These are phyloP conservation scores for Nigrospora osmanthi DNA, from an alignment of 2,329 filamentous ascomycete species.

Conservation along the genomic window DNA sequence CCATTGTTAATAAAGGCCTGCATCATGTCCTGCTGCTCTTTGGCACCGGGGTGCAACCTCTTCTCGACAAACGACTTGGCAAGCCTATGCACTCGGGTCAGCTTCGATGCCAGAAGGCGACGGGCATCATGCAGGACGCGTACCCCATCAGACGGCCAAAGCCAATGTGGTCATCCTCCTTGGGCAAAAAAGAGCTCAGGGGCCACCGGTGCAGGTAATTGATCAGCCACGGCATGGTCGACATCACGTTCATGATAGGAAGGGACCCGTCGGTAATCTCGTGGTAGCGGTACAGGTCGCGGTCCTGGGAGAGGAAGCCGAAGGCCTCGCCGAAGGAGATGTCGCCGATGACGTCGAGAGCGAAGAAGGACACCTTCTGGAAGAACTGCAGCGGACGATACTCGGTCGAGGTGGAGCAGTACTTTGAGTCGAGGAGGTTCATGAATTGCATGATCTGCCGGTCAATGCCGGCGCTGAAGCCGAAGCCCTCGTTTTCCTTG, in stretches of 20 bases:
- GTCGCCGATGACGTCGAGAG: conserved; percentile 45
- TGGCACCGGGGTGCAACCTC: conserved; percentile 14
- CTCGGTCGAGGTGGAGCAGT: conserved; percentile 27
- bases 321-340: conserved; percentile 44
- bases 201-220: conserved; percentile 27
- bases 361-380: conserved; percentile 41
- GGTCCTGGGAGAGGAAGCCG: conserved; percentile 39
- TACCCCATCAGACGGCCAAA: conserved; percentile 31
- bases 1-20: conserved; percentile 29
- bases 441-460: conserved; percentile 30
- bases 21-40: conserved; percentile 27
- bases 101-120: not conserved
- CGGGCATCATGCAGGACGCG: conserved; percentile 10
- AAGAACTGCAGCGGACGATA: conserved; percentile 37
- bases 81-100: conserved; percentile 7
- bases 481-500: conserved; percentile 36
- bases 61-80: conserved; percentile 16
- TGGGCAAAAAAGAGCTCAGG: conserved; percentile 23
- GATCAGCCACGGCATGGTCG: conserved; percentile 27
- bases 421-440: conserved; percentile 37
- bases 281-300: conserved; percentile 38
- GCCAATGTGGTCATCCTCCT: conserved; percentile 26
- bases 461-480: conserved; percentile 31
- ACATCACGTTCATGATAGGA: conserved; percentile 26
- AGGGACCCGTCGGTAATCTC: conserved; percentile 33